Percentiles rank a stretch among this genome's conserved stretches.
These are phyloP conservation scores for Abrus precatorius DNA, from an alignment of 306 rosid genomes.

Conservation along the genomic window DNA sequence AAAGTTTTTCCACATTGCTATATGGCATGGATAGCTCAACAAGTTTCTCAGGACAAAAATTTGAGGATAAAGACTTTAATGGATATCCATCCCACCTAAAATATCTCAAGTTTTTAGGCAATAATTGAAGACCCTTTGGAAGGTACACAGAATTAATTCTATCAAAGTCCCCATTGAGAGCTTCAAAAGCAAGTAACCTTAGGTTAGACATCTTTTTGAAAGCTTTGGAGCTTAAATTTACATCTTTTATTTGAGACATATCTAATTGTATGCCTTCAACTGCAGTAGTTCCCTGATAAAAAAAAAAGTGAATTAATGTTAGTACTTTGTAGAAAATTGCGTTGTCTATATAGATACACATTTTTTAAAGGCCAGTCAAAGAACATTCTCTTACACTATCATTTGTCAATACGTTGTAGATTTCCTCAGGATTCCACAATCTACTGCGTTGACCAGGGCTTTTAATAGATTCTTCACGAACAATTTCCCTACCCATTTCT, in stretches of 20 bases:
- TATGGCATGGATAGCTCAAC: neutral
- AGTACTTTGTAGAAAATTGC: neutral
- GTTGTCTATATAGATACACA: too few relatives aligned
- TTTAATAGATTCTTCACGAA: conserved; percentile 19
- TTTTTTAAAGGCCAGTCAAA: neutral
- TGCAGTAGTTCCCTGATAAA: conserved; percentile 19
- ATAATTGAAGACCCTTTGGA: neutral
- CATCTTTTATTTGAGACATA: neutral
- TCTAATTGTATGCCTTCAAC: conserved; percentile 14
- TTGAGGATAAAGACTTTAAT: neutral
- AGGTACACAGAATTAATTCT: neutral
- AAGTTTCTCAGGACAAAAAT: neutral
- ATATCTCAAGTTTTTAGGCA: conserved; percentile 10
- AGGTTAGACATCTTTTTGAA: conserved; percentile 29
- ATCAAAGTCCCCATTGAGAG: too few relatives aligned
- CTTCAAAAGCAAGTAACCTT: conserved; percentile 9
- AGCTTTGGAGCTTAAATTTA: neutral
- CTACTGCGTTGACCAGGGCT: conserved; percentile 9
- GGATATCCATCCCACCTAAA: conserved; percentile 28
- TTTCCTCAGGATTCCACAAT: neutral
- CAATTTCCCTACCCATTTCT: conserved; percentile 37
- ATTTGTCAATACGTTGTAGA: neutral
- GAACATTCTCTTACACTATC: conserved; percentile 15
- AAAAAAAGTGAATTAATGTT: neutral
- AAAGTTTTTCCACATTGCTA: conserved; percentile 22